Evolutionary conservation across 495 filamentous ascomycete genomes (phyloP).

Genomic region (Pyrenula aspistea): DNA sequence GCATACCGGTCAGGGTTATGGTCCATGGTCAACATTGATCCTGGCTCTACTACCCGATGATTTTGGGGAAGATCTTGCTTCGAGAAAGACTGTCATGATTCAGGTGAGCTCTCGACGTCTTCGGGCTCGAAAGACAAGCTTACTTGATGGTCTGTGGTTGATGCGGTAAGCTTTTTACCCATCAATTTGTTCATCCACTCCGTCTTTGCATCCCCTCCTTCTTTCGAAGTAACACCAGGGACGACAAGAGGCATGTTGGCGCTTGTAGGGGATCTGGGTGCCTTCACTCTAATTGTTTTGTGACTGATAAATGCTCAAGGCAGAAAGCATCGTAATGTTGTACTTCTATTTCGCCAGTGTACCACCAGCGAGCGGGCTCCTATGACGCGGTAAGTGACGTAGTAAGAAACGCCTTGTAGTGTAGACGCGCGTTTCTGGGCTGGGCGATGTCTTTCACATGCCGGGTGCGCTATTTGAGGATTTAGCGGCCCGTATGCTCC

Average conservation of each 20-base stretch:
- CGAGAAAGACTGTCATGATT: constrained; percentile 49
- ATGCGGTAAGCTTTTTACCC: constrained; percentile 57
- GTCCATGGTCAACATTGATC: constrained; percentile 49
- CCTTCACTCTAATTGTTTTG: too few species aligned
- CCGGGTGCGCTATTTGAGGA: too few species aligned
- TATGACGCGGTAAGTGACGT: background rate
- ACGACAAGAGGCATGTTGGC: constrained; percentile 76
- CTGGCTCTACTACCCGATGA: constrained; percentile 56
- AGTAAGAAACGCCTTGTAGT: background rate
- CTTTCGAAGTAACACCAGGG: constrained; percentile 49
- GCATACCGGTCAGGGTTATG: constrained; percentile 44
- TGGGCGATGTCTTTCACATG: too few species aligned
- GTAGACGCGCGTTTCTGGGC: background rate
- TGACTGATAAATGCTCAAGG: too few species aligned
- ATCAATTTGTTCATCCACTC: constrained; percentile 65
- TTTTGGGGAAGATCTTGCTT: constrained; percentile 59
- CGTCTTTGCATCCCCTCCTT: constrained; percentile 36
- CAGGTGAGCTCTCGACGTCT: background rate
- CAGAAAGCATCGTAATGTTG: background rate
- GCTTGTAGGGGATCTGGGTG: too few species aligned
- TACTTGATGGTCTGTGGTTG: constrained; percentile 33
- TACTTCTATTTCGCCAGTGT: too few species aligned
- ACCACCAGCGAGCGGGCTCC: background rate
- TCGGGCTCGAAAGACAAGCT: constrained; percentile 9
- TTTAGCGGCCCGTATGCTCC: too few species aligned